Percentiles rank a stretch among this genome's conserved stretches.
Conservation (phyloP, 495 filamentous ascomycete species). For the Emericellopsis terricola region DNA sequence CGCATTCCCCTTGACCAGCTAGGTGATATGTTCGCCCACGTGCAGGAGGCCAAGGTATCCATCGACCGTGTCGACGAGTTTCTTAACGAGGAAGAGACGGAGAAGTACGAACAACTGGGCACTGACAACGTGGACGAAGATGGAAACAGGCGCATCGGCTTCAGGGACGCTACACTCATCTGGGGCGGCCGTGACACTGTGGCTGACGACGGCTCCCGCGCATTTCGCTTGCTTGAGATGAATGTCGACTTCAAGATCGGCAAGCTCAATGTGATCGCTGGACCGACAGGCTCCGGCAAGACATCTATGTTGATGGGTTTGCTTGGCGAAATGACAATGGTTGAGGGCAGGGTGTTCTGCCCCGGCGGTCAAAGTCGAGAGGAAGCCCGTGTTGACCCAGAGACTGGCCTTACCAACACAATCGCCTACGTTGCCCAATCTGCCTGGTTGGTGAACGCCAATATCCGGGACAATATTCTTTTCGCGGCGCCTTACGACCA, state of each 20-base stretch:
- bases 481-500: constrained; percentile 76
- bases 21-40: constrained; percentile 97
- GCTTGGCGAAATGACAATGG: constrained; percentile 85
- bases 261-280: constrained; percentile 76
- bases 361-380: constrained; percentile 71
- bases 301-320: constrained; percentile 91
- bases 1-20: constrained; percentile 89
- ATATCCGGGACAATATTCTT: constrained; percentile 88
- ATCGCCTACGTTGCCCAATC: constrained; percentile 96
- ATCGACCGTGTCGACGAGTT: constrained; percentile 95
- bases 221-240: constrained; percentile 71
- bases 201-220: constrained; percentile 36
- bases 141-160: constrained; percentile 54
- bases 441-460: constrained; percentile 94
- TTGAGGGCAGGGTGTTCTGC: constrained; percentile 65
- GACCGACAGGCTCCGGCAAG: constrained; percentile 88
- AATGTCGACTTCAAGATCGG: constrained; percentile 61
- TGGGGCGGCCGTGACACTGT: constrained; percentile 65
- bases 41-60: constrained; percentile 94
- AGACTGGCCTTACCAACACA: constrained; percentile 75
- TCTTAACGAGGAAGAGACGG: constrained; percentile 83
- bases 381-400: constrained; percentile 62
- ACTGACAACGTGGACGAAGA: constrained; percentile 39
- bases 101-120: constrained; percentile 80
- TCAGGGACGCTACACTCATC: constrained; percentile 66